phyloP scores from a whole-genome alignment of 2,329 filamentous ascomycete genomes.

The Aspergillus sp. region DNA sequence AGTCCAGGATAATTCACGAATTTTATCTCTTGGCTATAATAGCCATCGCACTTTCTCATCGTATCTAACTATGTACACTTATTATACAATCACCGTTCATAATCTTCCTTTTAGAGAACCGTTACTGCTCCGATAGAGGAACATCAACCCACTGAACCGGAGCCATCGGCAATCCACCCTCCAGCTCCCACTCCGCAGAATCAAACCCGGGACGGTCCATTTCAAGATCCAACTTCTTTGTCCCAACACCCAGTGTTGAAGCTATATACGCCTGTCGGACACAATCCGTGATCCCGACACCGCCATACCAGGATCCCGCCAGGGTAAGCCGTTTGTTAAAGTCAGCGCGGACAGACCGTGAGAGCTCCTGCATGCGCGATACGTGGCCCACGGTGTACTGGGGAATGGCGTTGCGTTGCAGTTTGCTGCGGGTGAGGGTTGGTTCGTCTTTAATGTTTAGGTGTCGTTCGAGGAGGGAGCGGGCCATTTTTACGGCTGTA shows the following conservation, averaged over 20 bases:
- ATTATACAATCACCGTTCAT: not conserved
- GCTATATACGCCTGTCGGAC: constrained; percentile 52
- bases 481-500: constrained; percentile 64
- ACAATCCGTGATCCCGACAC: constrained; percentile 49
- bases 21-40: not conserved
- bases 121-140: constrained; percentile 6
- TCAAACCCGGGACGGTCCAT: constrained; percentile 9
- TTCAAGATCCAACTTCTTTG: constrained; percentile 18
- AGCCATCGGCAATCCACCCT: constrained; percentile 25
- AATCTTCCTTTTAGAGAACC: not conserved
- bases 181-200: constrained; percentile 20
- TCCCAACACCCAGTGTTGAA: constrained; percentile 35
- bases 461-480: constrained; percentile 63
- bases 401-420: constrained; percentile 71
- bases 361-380: constrained; percentile 51
- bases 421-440: constrained; percentile 52
- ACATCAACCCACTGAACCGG: constrained; percentile 15
- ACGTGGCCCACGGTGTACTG: constrained; percentile 81
- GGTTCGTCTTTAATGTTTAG: constrained; percentile 62
- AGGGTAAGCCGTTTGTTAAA: constrained; percentile 63
- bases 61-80: constrained; percentile 1
- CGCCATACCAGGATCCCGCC: constrained; percentile 48
- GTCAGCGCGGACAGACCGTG: constrained; percentile 46
- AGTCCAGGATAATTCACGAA: not conserved
- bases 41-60: not conserved